A percentile compares a stretch with the other conserved stretches of the same genome.
Evolutionary conservation across 176 grass and related monocot genomes (phyloP).

Genomic region (Cocos nucifera): DNA sequence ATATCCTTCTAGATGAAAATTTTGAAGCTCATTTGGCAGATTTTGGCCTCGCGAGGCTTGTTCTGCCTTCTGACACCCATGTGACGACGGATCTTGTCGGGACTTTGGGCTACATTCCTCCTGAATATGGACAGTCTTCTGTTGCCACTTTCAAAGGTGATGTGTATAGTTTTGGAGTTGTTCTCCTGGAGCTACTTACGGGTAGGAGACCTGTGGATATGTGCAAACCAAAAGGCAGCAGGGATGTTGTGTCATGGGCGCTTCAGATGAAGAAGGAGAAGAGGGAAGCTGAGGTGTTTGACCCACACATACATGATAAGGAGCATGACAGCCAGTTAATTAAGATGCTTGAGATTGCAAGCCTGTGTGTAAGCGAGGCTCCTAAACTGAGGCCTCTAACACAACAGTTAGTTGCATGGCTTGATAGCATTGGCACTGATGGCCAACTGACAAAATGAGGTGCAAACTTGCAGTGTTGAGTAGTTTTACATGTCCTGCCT

Average conservation of each 20-base stretch:
- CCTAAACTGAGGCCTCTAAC: slow-evolving; percentile 66
- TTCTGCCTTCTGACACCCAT: slow-evolving; percentile 69
- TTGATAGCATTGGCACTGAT: slow-evolving; percentile 43
- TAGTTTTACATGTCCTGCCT: too few relatives aligned
- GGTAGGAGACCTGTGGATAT: slow-evolving; percentile 78
- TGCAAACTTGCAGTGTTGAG: too few relatives aligned
- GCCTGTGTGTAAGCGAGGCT: slow-evolving; percentile 58
- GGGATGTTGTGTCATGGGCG: slow-evolving; percentile 89
- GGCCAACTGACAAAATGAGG: background rate
- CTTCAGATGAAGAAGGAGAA: slow-evolving; percentile 70
- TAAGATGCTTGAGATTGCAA: slow-evolving; percentile 74
- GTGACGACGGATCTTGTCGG: slow-evolving; percentile 87
- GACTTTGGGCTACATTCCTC: slow-evolving; percentile 81
- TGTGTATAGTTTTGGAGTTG: slow-evolving; percentile 83
- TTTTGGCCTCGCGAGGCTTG: slow-evolving; percentile 76
- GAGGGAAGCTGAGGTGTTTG: slow-evolving; percentile 62
- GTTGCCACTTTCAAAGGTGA: slow-evolving; percentile 85
- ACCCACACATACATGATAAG: slow-evolving; percentile 48
- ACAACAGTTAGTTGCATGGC: slow-evolving; percentile 62
- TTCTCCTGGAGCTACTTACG: slow-evolving; percentile 73
- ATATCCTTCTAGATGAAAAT: slow-evolving; percentile 79
- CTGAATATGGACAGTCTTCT: slow-evolving; percentile 70
- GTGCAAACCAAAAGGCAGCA: slow-evolving; percentile 75
- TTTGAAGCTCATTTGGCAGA: slow-evolving; percentile 85
- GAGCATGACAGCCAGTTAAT: slow-evolving; percentile 28